phyloP scores from a whole-genome alignment of 2,329 filamentous ascomycete genomes.

The Paracamarosporium sp. region DNA sequence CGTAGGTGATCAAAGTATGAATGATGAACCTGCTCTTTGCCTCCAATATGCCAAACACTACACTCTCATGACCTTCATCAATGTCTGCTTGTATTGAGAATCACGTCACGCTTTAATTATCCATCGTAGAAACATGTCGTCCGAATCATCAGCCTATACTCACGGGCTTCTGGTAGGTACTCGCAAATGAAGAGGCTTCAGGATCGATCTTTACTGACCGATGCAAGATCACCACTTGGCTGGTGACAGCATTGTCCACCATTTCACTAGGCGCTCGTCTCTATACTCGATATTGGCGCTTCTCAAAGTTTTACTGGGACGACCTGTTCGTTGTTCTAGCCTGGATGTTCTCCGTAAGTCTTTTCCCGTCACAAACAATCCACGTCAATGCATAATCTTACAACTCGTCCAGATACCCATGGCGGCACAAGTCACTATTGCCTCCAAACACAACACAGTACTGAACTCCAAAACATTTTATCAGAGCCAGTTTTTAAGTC shows the following conservation, averaged over 20 bases:
- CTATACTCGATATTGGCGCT: conserved; percentile 6
- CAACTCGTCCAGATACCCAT: not conserved
- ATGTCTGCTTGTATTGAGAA: not conserved
- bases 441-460: not conserved
- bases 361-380: not conserved
- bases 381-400: not conserved
- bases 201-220: not conserved
- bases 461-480: not conserved
- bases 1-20: not conserved
- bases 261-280: conserved; percentile 5
- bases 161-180: not conserved
- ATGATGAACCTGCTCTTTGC: not conserved
- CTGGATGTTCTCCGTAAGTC: conserved; percentile 5
- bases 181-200: not conserved
- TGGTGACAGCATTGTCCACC: not conserved
- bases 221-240: conserved; percentile 4
- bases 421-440: not conserved
- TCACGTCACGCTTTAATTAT: not conserved
- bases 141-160: not conserved
- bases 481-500: conserved; percentile 4
- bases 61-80: not conserved
- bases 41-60: not conserved
- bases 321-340: conserved; percentile 12
- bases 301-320: conserved; percentile 16
- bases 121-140: not conserved